Conservation (phyloP, 345 rosid genomes). For the Eucalyptus sp. region DNA sequence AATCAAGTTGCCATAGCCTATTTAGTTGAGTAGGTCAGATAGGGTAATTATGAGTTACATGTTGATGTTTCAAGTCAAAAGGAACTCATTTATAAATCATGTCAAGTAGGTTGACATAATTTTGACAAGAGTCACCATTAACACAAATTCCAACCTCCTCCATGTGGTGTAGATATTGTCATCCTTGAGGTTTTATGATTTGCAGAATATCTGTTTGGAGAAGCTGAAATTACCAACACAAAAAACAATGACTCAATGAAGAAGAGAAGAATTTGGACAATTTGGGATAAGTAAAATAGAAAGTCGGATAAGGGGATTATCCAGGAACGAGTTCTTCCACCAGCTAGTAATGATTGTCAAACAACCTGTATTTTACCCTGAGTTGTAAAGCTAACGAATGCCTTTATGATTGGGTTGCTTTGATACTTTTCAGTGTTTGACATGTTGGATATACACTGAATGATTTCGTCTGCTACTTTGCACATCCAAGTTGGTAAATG, state of each 20-base stretch:
- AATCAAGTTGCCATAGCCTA: neutral
- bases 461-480: neutral
- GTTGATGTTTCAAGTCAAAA: neutral
- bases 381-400: neutral
- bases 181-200: neutral
- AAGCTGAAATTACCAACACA: neutral
- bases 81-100: neutral
- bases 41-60: neutral
- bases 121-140: neutral
- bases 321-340: neutral
- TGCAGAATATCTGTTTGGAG: neutral
- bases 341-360: neutral
- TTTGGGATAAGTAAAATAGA: neutral
- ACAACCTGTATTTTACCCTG: neutral
- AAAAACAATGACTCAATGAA: neutral
- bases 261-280: neutral
- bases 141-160: neutral
- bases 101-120: neutral
- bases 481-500: neutral
- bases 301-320: neutral
- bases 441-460: neutral
- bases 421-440: neutral
- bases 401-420: neutral
- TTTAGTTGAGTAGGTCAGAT: neutral
- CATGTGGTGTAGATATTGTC: neutral